Conservation (phyloP, 192 early-diverging fungal species). For the Backusella parvicylindrica region DNA sequence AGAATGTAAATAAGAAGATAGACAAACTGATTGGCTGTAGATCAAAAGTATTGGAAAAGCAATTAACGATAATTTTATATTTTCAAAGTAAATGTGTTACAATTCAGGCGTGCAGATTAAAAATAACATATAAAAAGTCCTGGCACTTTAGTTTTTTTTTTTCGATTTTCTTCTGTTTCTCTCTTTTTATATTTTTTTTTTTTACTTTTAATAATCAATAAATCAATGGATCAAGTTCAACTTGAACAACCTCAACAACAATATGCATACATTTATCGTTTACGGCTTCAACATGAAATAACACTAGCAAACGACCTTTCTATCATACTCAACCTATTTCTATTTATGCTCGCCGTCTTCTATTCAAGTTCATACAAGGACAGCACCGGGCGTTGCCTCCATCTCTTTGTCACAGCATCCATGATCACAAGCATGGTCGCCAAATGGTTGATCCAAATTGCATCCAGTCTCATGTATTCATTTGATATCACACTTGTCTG, state of each 20-base stretch:
- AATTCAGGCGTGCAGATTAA: not conserved
- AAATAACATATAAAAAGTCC: not conserved
- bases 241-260: not conserved
- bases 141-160: too few species aligned
- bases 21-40: too few species aligned
- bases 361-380: not conserved
- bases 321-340: not conserved
- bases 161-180: too few species aligned
- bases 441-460: not conserved
- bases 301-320: not conserved
- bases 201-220: too few species aligned
- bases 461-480: not conserved
- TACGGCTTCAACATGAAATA: not conserved
- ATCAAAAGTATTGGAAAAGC: too few species aligned
- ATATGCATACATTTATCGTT: not conserved
- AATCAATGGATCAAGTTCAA: not conserved
- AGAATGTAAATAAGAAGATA: too few species aligned
- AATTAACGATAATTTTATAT: too few species aligned
- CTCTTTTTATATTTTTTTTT: not conserved
- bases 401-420: not conserved
- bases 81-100: not conserved
- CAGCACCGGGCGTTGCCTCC: not conserved
- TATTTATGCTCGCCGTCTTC: not conserved
- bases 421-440: not conserved
- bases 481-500: not conserved